Conservation (phyloP, 169 alveolate genomes). For the Plasmodium ovale region DNA sequence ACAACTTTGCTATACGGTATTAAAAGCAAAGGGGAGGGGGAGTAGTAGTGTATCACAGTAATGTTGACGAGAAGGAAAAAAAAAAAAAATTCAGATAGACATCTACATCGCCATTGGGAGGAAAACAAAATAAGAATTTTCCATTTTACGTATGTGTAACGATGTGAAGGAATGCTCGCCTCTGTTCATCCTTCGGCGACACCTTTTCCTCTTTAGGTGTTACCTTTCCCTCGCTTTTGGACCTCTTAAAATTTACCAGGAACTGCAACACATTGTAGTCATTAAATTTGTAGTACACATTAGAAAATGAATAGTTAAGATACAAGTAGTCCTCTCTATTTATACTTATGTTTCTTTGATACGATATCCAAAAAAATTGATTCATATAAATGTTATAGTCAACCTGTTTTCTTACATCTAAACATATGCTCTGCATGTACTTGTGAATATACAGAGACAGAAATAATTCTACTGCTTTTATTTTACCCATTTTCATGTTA, state of each 20-base stretch:
- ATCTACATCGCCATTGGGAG: no score
- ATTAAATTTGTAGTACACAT: conserved; percentile 58
- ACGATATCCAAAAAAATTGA: conserved; percentile 46
- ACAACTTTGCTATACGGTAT: no score
- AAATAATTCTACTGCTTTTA: conserved; percentile 55
- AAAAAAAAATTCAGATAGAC: no score
- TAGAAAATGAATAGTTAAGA: conserved; percentile 28
- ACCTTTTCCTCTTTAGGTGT: not conserved
- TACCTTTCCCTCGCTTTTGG: conserved; percentile 68
- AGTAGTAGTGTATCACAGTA: no score
- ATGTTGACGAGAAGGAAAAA: no score
- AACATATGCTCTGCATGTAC: conserved; percentile 60
- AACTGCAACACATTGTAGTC: conserved; percentile 62
- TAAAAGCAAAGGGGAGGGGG: no score
- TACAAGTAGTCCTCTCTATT: conserved; percentile 23
- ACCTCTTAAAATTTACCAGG: conserved; percentile 53
- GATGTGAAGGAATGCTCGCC: not conserved
- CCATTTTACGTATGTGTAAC: no score
- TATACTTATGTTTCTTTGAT: conserved; percentile 1
- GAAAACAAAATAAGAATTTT: no score
- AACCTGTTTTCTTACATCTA: conserved; percentile 56
- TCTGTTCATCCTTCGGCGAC: no score
- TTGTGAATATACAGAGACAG: conserved; percentile 58
- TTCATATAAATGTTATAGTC: conserved; percentile 63
- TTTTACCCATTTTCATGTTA: conserved; percentile 52